Base-by-base conservation (phyloP, 345 rosid species). In the Ceriops zippeliana region DNA sequence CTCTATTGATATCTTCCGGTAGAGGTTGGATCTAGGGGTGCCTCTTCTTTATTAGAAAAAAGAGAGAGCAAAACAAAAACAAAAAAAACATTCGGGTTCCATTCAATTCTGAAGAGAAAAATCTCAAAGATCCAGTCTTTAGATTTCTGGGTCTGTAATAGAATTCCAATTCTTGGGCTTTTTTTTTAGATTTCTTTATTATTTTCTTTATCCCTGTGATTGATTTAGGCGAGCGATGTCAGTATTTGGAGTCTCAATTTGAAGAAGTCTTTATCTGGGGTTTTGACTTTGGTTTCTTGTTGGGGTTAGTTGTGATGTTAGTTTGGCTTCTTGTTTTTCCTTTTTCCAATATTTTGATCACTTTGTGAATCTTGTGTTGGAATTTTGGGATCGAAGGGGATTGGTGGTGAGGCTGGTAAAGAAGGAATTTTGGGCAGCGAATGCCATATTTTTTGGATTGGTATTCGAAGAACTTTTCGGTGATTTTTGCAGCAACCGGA, bases 21-120 rank as follows among this genome's bases (percentile, higher is more conserved):
- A 34, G 71, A 66, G 82, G 71, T 79, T 81, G 85, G 90, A 86
- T 86, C 88, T 79, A 83, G 75, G 78, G 72, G 75, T 21, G 74
- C 74, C 69, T 66, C 66, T 62, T 52, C 51, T 59, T 42, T 38
- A 38, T 0, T 9, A 38, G 10, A 0, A 38, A 38, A 11, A 11
- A 11, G 10, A 38, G 26, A 24, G 26, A 24, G 26, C 26, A 24
- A 24, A 24, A 24, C 26, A 24, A 24, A 24, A 24, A 24, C 0
- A 2, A 10, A 37, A 38, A 42, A 13, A 42, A 30, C 22, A 32
- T 67, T 58, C 56, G 69, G 66, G 49, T 42, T 52, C 68, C 71
- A n/a, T 78, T 73, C 81, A 62, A 76, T 75, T 81, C 79, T 64
- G 75, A 61, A 61, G 66, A 37, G 82, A 62, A 73, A 75, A 69